phyloP scores from a whole-genome alignment of 495 filamentous ascomycete species.

The Penicillium riverlandense region DNA sequence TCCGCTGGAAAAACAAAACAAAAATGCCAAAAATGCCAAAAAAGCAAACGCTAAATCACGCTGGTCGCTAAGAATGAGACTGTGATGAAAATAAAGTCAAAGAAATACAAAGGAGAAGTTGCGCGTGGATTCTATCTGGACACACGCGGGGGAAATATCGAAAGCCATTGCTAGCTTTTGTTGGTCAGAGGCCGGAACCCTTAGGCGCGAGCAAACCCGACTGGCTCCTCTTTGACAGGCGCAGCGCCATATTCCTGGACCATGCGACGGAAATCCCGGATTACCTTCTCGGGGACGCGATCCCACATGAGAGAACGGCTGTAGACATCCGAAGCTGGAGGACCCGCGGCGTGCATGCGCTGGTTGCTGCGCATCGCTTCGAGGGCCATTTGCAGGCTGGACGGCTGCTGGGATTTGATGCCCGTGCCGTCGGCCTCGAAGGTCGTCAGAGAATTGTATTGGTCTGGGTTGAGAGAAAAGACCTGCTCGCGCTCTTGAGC shows the following conservation, averaged over 20 bases:
- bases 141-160: no score
- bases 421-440: constrained; percentile 38
- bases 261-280: constrained; percentile 86
- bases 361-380: constrained; percentile 65
- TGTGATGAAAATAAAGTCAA: not conserved
- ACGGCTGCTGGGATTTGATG: constrained; percentile 37
- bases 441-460: constrained; percentile 80
- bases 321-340: constrained; percentile 63
- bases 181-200: no score
- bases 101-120: not conserved
- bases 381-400: constrained; percentile 75
- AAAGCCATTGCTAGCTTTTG: constrained; percentile 3
- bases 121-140: not conserved
- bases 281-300: constrained; percentile 83
- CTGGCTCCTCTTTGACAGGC: constrained; percentile 21
- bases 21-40: constrained; percentile 13
- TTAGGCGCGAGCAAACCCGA: no score
- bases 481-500: constrained; percentile 86
- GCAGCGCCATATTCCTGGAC: constrained; percentile 50
- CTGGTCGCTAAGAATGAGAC: not conserved
- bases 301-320: constrained; percentile 92
- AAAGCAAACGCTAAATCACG: constrained; percentile 12
- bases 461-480: constrained; percentile 75
- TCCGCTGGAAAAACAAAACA: no score
- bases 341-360: constrained; percentile 13